phyloP scores from a whole-genome alignment of 2,329 filamentous ascomycete genomes.

The Dothistroma pini region DNA sequence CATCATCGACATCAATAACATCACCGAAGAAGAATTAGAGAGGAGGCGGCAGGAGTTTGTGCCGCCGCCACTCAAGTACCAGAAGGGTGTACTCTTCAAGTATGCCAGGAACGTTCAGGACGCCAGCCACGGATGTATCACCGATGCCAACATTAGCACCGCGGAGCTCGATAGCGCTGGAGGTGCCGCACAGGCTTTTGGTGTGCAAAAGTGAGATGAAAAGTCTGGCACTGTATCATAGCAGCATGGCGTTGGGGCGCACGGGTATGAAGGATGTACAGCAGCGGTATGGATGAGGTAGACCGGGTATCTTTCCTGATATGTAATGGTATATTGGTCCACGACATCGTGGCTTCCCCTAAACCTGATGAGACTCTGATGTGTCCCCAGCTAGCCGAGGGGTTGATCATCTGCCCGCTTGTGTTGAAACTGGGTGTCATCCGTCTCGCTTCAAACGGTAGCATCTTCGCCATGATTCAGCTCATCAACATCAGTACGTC shows the following conservation, averaged over 20 bases:
- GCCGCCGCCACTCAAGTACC: conserved; percentile 55
- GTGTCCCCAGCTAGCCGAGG: no score
- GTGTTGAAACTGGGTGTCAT: no score
- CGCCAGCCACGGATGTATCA: conserved; percentile 58
- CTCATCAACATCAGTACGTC: conserved; percentile 1
- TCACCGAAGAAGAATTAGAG: conserved; percentile 60
- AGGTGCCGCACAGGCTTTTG: background rate
- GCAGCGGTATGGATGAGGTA: background rate
- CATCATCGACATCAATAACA: conserved; percentile 58
- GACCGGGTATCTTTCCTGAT: background rate
- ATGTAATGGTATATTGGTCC: background rate
- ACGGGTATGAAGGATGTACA: background rate
- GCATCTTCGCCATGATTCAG: no score
- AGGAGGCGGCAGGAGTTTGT: conserved; percentile 50
- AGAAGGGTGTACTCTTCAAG: conserved; percentile 57
- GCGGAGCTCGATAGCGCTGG: background rate
- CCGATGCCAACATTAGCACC: conserved; percentile 40
- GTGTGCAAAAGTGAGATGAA: conserved; percentile 1
- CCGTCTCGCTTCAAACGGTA: no score
- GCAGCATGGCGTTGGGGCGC: conserved; percentile 1
- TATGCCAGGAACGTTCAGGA: conserved; percentile 55
- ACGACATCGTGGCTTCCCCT: no score
- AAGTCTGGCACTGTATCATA: background rate
- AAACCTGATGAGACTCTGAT: no score
- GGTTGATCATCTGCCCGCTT: no score